These are phyloP conservation scores for Calvatia gigantea DNA, from an alignment of 768 basidiomycete genomes.

Conservation along the genomic window DNA sequence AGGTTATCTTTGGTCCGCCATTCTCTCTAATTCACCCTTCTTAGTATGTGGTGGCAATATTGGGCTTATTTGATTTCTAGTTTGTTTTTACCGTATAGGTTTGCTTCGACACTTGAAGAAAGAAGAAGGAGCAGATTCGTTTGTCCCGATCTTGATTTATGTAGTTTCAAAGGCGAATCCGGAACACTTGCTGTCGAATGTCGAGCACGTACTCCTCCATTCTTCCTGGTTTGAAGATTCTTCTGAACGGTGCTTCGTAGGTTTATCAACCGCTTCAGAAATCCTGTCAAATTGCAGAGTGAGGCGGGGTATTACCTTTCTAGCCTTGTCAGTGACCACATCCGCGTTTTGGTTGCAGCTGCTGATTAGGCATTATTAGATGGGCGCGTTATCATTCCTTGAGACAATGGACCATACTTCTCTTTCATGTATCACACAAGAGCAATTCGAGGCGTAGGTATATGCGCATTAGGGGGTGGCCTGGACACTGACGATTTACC, in stretches of 20 bases:
- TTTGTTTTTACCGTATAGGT: conserved; percentile 43
- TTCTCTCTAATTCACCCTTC: conserved; percentile 3
- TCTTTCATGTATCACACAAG: conserved; percentile 89
- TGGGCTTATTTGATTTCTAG: conserved; percentile 7
- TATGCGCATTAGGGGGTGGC: not conserved
- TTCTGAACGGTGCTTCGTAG: conserved; percentile 32
- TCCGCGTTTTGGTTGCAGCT: not conserved
- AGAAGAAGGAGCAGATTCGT: conserved; percentile 90
- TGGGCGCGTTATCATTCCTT: conserved; percentile 95
- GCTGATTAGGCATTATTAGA: conserved; percentile 40
- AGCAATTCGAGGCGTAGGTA: conserved; percentile 81
- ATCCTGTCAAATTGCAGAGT: conserved; percentile 84
- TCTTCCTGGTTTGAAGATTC: not conserved
- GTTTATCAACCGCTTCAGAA: conserved; percentile 94
- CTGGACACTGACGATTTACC: not conserved
- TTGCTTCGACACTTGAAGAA: conserved; percentile 82
- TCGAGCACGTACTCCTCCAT: conserved; percentile 61
- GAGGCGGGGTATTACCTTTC: conserved; percentile 98
- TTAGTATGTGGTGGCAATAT: not conserved
- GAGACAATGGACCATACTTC: conserved; percentile 97
- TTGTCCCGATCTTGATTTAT: conserved; percentile 91
- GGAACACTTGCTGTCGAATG: conserved; percentile 87
- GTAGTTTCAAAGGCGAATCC: conserved; percentile 96
- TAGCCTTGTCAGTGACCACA: conserved; percentile 63
- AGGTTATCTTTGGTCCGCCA: conserved; percentile 86